These are phyloP conservation scores for Metschnikowia colocasiae DNA, from an alignment of 805 yeast species.

Conservation along the genomic window DNA sequence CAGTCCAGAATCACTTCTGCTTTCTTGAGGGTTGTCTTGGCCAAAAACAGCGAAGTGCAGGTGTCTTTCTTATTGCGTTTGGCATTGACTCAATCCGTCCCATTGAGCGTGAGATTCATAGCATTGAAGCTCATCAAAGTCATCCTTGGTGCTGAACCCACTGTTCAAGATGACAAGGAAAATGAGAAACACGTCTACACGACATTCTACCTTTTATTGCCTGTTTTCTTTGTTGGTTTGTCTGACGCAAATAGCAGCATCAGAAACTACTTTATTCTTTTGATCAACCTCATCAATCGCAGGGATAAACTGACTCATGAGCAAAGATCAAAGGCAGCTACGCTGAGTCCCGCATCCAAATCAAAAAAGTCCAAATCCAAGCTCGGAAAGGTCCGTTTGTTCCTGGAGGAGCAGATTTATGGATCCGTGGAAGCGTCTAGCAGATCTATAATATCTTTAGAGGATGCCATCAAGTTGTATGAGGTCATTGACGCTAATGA, in stretches of 20 bases:
- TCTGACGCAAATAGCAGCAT: conserved; percentile 48
- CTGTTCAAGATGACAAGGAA: conserved; percentile 10
- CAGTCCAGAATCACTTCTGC: conserved; percentile 8
- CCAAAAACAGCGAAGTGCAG: conserved; percentile 33
- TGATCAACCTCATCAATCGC: conserved; percentile 4
- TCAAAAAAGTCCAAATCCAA: conserved; percentile 3
- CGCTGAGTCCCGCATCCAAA: not conserved
- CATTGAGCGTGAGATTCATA: conserved; percentile 51
- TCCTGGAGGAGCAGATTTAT: conserved; percentile 55
- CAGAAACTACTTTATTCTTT: conserved; percentile 35
- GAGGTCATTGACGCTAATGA: conserved; percentile 26
- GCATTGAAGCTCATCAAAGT: conserved; percentile 43
- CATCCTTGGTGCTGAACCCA: conserved; percentile 27
- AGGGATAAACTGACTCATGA: conserved; percentile 30
- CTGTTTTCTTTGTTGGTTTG: conserved; percentile 54
- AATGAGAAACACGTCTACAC: conserved; percentile 24
- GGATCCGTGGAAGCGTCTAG: conserved; percentile 44
- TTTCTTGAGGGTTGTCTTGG: conserved; percentile 10
- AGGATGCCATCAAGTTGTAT: conserved; percentile 50
- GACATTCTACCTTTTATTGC: conserved; percentile 48
- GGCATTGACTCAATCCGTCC: conserved; percentile 54
- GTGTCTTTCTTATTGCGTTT: conserved; percentile 60
- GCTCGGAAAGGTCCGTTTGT: conserved; percentile 22
- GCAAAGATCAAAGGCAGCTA: not conserved
- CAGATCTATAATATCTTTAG: conserved; percentile 58